Conservation (phyloP, 768 basidiomycete genomes). For the Gymnopilus dilepis region DNA sequence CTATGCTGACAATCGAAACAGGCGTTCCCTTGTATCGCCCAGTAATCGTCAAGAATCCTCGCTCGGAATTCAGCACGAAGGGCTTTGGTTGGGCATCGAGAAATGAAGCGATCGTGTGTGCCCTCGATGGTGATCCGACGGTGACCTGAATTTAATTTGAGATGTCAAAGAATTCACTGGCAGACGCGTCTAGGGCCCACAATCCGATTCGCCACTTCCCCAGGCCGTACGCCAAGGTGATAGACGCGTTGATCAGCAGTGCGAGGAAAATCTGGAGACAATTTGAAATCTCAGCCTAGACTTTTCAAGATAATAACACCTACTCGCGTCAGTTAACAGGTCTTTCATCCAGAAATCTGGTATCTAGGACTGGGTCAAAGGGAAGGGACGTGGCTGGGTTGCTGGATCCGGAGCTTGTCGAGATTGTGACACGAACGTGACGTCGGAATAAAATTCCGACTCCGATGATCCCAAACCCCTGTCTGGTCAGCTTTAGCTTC, state of each 20-base stretch:
- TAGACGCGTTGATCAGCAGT: constrained; percentile 78
- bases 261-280: constrained; percentile 70
- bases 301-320: constrained; percentile 30
- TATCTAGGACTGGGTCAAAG: constrained; percentile 5
- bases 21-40: constrained; percentile 68
- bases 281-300: neutral
- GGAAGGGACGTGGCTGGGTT: neutral
- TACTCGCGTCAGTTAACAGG: constrained; percentile 69
- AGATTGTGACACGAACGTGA: constrained; percentile 1
- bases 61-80: constrained; percentile 70
- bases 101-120: constrained; percentile 58
- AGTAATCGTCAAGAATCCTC: constrained; percentile 78
- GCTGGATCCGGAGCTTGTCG: neutral
- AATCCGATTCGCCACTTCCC: constrained; percentile 84
- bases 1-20: constrained; percentile 77
- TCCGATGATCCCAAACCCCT: constrained; percentile 5
- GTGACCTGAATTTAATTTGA: constrained; percentile 55
- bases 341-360: constrained; percentile 56
- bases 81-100: constrained; percentile 64
- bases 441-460: neutral
- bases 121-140: constrained; percentile 75
- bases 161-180: constrained; percentile 1
- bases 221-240: constrained; percentile 74
- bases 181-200: constrained; percentile 41
- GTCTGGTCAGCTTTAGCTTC: neutral